Evolutionary conservation across 2,329 filamentous ascomycete species (phyloP).

Genomic region (Penicillium sp.): DNA sequence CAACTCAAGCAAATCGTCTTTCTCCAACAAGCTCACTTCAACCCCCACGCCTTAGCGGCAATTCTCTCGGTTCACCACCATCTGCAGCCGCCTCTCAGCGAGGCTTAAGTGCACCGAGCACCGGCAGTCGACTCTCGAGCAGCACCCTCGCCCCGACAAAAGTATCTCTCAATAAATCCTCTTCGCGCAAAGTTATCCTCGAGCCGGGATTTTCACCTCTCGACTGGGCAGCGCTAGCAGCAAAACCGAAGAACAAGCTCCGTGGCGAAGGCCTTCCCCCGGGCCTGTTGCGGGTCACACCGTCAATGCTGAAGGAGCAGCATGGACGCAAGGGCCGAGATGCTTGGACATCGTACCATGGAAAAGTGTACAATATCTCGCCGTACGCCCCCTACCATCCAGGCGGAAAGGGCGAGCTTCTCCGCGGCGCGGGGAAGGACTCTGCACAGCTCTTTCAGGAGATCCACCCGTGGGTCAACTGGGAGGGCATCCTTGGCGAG

Average conservation of each 20-base stretch:
- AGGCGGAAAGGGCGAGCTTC: conserved; percentile 65
- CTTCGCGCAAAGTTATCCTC: conserved; percentile 64
- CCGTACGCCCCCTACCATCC: conserved; percentile 91
- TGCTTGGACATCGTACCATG: conserved; percentile 86
- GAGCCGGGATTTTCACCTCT: conserved; percentile 91
- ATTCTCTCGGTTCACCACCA: conserved; percentile 42
- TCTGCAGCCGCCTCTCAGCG: conserved; percentile 47
- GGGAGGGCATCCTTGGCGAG: conserved; percentile 64
- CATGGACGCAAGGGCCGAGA: conserved; percentile 82
- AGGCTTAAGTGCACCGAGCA: conserved; percentile 39
- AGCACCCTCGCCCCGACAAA: conserved; percentile 44
- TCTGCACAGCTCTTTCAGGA: conserved; percentile 62
- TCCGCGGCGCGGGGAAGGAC: conserved; percentile 66
- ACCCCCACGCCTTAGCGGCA: conserved; percentile 32
- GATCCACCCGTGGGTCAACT: conserved; percentile 67
- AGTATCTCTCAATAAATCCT: conserved; percentile 50
- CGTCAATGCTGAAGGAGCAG: conserved; percentile 71
- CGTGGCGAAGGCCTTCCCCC: conserved; percentile 55
- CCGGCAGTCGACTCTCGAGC: conserved; percentile 43
- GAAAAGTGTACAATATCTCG: conserved; percentile 90
- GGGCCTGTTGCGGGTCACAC: conserved; percentile 71
- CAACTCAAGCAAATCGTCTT: conserved; percentile 22
- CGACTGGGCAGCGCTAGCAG: conserved; percentile 84
- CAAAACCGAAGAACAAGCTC: conserved; percentile 62
- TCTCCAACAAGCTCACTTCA: conserved; percentile 17